Percentiles rank a stretch among this genome's conserved stretches.
phyloP scores from a whole-genome alignment of 129 eudicot genomes.

The Chrysanthemum lavandulifolium region DNA sequence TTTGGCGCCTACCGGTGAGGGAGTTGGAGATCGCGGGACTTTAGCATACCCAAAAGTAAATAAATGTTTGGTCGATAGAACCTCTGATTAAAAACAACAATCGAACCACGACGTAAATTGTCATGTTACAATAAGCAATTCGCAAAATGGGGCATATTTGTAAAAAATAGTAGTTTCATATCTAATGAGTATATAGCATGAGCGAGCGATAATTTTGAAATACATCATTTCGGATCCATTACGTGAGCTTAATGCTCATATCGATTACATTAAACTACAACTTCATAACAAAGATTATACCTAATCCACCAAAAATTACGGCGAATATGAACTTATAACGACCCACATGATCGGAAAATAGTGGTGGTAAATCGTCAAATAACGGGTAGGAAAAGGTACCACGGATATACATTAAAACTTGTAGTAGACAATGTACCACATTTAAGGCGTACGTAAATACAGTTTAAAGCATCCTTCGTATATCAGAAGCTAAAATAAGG shows the following conservation, averaged over 20 bases:
- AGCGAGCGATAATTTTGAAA: neutral
- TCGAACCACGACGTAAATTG: constrained; percentile 9
- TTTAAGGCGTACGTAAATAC: too few relatives aligned
- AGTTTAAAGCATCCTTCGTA: too few relatives aligned
- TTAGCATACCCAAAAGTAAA: constrained; percentile 67
- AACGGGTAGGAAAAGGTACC: too few relatives aligned
- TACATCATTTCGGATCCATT: constrained; percentile 89
- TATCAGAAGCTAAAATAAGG: too few relatives aligned
- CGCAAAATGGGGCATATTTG: neutral
- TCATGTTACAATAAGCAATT: neutral
- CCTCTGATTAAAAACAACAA: constrained; percentile 34
- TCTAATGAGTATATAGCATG: neutral
- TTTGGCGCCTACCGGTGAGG: constrained; percentile 56
- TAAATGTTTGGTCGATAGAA: constrained; percentile 69
- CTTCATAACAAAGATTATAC: too few relatives aligned
- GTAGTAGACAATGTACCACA: too few relatives aligned
- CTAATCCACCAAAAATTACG: too few relatives aligned
- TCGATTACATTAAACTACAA: too few relatives aligned
- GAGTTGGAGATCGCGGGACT: constrained; percentile 92
- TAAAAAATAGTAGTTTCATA: neutral
- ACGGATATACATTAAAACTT: too few relatives aligned
- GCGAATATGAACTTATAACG: too few relatives aligned
- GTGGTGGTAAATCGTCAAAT: too few relatives aligned
- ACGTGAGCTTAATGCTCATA: constrained; percentile 64
- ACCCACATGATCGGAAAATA: too few relatives aligned